Evolutionary conservation across 2,329 filamentous ascomycete species (phyloP).

Genomic region (Colletotrichum tabaci): DNA sequence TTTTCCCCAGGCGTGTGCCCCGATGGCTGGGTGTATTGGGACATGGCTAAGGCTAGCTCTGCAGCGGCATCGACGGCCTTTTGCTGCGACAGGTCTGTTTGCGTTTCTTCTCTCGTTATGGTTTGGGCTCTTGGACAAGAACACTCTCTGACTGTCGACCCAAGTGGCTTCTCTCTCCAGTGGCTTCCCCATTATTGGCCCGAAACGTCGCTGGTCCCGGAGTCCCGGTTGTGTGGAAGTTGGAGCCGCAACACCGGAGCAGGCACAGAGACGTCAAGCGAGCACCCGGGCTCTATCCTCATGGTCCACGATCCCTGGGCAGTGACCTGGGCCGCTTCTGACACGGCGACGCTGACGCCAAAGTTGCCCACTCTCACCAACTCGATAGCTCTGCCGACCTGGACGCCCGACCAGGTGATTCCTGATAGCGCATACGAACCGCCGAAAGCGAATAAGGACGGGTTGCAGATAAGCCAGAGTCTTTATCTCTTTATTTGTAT

Average conservation of each 20-base stretch:
- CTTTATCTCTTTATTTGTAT: conserved; percentile 17
- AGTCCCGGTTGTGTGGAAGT: too few species aligned
- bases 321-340: conserved; percentile 25
- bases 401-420: conserved; percentile 35
- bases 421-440: conserved; percentile 22
- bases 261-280: too few species aligned
- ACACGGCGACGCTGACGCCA: conserved; percentile 29
- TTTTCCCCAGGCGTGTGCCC: conserved; percentile 37
- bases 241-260: too few species aligned
- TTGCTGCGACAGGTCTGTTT: conserved; percentile 28
- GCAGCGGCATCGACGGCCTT: conserved; percentile 21
- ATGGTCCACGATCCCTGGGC: conserved; percentile 23
- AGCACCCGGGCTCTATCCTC: too few species aligned
- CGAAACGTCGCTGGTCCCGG: too few species aligned
- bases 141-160: neutral
- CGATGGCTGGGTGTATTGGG: conserved; percentile 24
- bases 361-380: conserved; percentile 32
- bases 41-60: conserved; percentile 1
- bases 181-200: too few species aligned
- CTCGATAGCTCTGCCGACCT: conserved; percentile 13
- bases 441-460: neutral
- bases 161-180: conserved; percentile 1
- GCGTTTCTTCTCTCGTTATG: neutral
- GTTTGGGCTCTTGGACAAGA: neutral
- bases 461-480: neutral